Percentiles rank a stretch among this genome's conserved stretches.
phyloP scores from a whole-genome alignment of 2,329 filamentous ascomycete genomes.

The Trichoderma koningii region DNA sequence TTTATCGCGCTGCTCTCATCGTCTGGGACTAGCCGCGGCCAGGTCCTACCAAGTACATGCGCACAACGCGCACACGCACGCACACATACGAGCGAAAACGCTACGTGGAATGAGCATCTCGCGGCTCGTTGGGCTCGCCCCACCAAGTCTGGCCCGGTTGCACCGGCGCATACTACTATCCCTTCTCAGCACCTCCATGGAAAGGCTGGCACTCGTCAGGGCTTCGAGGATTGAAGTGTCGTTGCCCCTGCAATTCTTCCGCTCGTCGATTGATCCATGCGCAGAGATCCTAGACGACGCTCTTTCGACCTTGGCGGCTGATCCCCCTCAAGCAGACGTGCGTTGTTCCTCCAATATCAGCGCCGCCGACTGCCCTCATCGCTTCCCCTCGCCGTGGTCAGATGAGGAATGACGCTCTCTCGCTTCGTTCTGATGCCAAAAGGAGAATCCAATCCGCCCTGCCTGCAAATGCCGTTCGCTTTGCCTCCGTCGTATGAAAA shows the following conservation, averaged over 20 bases:
- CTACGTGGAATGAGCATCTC: conserved; percentile 24
- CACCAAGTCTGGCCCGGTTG: conserved; percentile 25
- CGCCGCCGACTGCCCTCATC: neutral
- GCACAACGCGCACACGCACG: neutral
- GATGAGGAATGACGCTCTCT: conserved; percentile 7
- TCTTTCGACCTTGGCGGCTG: conserved; percentile 11
- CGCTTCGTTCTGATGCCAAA: conserved; percentile 17
- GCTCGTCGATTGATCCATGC: conserved; percentile 13
- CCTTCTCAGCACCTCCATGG: conserved; percentile 25
- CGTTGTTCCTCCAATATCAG: conserved; percentile 13
- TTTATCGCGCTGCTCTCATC: conserved; percentile 1
- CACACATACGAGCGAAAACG: conserved; percentile 9
- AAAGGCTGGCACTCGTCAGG: neutral
- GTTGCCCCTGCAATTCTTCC: conserved; percentile 18
- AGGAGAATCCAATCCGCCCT: conserved; percentile 18
- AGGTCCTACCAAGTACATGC: conserved; percentile 14
- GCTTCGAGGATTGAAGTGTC: conserved; percentile 2
- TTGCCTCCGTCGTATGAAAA: conserved; percentile 23
- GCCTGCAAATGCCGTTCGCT: conserved; percentile 24
- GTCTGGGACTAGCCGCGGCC: conserved; percentile 4
- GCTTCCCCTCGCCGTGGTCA: neutral
- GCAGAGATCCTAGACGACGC: conserved; percentile 13
- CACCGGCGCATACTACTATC: conserved; percentile 26
- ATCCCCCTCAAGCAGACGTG: neutral
- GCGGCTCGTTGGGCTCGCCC: conserved; percentile 19